Conservation (phyloP, 78 protist genomes). For the Dictyostelium intermedium region DNA sequence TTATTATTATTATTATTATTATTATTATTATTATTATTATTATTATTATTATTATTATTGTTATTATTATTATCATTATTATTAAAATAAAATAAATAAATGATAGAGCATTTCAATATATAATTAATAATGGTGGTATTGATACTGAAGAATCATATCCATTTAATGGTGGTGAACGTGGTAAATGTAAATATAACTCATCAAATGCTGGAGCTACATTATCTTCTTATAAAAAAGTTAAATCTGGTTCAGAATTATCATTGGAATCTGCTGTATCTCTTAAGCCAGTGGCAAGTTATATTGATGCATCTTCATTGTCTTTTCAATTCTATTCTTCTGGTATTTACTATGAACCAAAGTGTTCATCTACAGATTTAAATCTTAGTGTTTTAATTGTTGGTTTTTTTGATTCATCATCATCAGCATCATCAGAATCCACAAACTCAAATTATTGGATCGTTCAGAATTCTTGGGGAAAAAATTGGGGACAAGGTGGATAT, state of each 20-base stretch:
- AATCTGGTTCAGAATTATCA: neutral
- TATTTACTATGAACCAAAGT: neutral
- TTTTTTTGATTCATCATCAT: neutral
- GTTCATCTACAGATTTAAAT: slow-evolving; percentile 83
- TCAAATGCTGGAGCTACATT: neutral
- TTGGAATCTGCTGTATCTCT: slow-evolving; percentile 9
- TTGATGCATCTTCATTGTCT: neutral
- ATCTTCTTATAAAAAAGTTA: neutral
- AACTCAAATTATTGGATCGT: neutral
- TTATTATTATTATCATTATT: no score
- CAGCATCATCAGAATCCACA: no score
- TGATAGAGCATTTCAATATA: slow-evolving; percentile 78
- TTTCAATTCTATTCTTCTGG: neutral
- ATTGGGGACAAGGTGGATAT: slow-evolving; percentile 79
- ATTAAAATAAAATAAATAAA: no score
- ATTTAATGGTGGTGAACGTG: slow-evolving; percentile 59
- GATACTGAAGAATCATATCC: slow-evolving; percentile 91
- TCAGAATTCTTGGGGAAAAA: neutral
- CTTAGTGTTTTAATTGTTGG: neutral
- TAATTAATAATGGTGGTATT: slow-evolving; percentile 74
- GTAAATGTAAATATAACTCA: neutral
- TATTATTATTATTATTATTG: no score
- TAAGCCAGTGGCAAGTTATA: neutral
- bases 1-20: no score
- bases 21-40: no score